Conservation (phyloP, 1,284 basidiomycete genomes). For the Trametes hirsuta region DNA sequence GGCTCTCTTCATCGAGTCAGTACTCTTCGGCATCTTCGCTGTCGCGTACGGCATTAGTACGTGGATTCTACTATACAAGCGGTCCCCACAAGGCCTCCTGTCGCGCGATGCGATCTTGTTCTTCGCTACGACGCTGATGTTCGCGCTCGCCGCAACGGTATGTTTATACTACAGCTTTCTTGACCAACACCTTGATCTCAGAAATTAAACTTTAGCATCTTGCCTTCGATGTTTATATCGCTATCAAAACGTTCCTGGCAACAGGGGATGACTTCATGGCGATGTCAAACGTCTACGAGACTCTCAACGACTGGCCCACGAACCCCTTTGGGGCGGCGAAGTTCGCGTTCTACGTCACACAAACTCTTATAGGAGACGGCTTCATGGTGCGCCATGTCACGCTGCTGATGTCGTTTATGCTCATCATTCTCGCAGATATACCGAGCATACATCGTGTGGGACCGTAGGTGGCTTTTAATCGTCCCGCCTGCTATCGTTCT, state of each 20-base stretch:
- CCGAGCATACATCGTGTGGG: slow-evolving; percentile 21
- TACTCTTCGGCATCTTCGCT: slow-evolving; percentile 14
- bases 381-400: slow-evolving; percentile 12
- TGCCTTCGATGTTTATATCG: slow-evolving; percentile 11
- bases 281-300: slow-evolving; percentile 1
- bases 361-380: slow-evolving; percentile 15
- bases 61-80: slow-evolving; percentile 11
- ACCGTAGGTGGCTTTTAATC: slow-evolving; percentile 13
- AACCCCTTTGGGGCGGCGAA: slow-evolving; percentile 5
- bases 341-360: slow-evolving; percentile 18
- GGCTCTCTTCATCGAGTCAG: slow-evolving; percentile 16
- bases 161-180: neutral
- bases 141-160: slow-evolving; percentile 8
- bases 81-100: slow-evolving; percentile 1
- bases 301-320: slow-evolving; percentile 4
- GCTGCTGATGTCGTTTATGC: neutral
- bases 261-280: neutral
- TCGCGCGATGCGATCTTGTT: slow-evolving; percentile 12
- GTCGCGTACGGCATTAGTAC: slow-evolving; percentile 9
- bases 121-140: slow-evolving; percentile 13
- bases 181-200: neutral
- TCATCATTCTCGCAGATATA: slow-evolving; percentile 8
- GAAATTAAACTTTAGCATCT: slow-evolving; percentile 2
- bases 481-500: neutral
- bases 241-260: slow-evolving; percentile 10